Percentiles rank a stretch among this genome's conserved stretches.
Evolutionary conservation across 169 alveolate genomes (phyloP).

Genomic region (Eimeria sp.): DNA sequence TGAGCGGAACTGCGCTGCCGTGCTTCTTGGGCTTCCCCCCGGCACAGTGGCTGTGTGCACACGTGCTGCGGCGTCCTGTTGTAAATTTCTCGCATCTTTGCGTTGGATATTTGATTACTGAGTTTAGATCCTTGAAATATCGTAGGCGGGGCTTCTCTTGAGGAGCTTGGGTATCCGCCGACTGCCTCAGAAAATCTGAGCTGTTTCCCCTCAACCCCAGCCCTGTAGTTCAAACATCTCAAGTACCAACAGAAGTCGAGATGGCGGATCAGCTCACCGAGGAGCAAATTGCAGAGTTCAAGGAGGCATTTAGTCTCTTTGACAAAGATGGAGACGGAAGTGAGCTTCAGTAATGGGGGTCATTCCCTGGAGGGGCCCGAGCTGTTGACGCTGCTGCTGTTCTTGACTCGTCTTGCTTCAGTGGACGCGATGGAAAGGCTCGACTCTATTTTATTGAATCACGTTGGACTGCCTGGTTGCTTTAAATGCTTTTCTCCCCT

Average conservation of each 20-base stretch:
- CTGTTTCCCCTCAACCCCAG: slow-evolving; percentile 78
- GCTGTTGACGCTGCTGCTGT: slow-evolving; percentile 25
- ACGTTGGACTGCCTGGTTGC: background rate
- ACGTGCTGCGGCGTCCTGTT: slow-evolving; percentile 66
- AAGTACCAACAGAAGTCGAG: slow-evolving; percentile 22
- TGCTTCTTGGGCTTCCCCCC: slow-evolving; percentile 66
- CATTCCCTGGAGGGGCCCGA: slow-evolving; percentile 50
- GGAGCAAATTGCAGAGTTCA: slow-evolving; percentile 99
- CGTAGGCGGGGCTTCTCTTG: slow-evolving; percentile 38
- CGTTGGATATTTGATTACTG: slow-evolving; percentile 32
- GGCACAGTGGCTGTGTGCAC: slow-evolving; percentile 76
- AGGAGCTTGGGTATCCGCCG: slow-evolving; percentile 54
- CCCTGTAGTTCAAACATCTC: slow-evolving; percentile 46
- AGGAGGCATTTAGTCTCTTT: slow-evolving; percentile 99
- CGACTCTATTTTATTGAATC: background rate
- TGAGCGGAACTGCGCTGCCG: slow-evolving; percentile 45
- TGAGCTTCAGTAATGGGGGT: slow-evolving; percentile 52
- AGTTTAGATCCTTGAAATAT: slow-evolving; percentile 34
- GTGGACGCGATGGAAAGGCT: background rate
- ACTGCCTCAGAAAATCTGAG: slow-evolving; percentile 14
- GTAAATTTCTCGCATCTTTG: slow-evolving; percentile 12
- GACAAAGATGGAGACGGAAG: slow-evolving; percentile 99
- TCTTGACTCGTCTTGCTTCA: slow-evolving; percentile 55
- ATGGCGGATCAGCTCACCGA: slow-evolving; percentile 99
- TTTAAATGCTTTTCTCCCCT: background rate